Evolutionary conservation across 768 basidiomycete species (phyloP).

Genomic region (Hericium erinaceus): DNA sequence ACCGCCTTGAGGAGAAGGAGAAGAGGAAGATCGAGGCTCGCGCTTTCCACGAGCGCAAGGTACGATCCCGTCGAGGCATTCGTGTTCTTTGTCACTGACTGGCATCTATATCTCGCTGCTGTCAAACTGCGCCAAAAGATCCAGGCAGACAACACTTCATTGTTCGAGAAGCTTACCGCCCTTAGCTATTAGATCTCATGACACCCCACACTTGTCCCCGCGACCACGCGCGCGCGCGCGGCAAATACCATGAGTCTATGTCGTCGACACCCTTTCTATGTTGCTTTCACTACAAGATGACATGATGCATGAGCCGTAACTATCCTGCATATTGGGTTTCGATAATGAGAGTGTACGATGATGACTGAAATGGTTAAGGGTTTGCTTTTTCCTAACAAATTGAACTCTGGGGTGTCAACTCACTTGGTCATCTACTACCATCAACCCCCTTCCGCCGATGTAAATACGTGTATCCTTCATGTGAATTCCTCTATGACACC

Average conservation of each 20-base stretch:
- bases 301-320: not conserved
- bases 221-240: too few relatives aligned
- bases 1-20: conserved; percentile 99
- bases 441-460: too few relatives aligned
- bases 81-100: not conserved
- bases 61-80: conserved; percentile 26
- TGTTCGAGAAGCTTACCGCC: conserved; percentile 75
- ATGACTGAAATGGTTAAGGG: too few relatives aligned
- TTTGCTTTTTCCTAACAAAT: too few relatives aligned
- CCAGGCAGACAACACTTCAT: conserved; percentile 54
- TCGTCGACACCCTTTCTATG: conserved; percentile 18
- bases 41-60: conserved; percentile 99
- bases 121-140: conserved; percentile 96
- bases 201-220: conserved; percentile 23
- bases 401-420: too few relatives aligned
- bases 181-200: conserved; percentile 71
- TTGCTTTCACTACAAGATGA: conserved; percentile 2
- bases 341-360: not conserved
- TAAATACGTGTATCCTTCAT: too few relatives aligned
- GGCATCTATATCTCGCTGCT: conserved; percentile 55
- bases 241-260: conserved; percentile 34
- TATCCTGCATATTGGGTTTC: too few relatives aligned
- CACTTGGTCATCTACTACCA: too few relatives aligned
- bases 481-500: too few relatives aligned
- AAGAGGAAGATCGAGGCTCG: conserved; percentile 99